Evolutionary conservation across 202 grass and related monocot genomes (phyloP).

Genomic region (Sporobolus alterniflorus): DNA sequence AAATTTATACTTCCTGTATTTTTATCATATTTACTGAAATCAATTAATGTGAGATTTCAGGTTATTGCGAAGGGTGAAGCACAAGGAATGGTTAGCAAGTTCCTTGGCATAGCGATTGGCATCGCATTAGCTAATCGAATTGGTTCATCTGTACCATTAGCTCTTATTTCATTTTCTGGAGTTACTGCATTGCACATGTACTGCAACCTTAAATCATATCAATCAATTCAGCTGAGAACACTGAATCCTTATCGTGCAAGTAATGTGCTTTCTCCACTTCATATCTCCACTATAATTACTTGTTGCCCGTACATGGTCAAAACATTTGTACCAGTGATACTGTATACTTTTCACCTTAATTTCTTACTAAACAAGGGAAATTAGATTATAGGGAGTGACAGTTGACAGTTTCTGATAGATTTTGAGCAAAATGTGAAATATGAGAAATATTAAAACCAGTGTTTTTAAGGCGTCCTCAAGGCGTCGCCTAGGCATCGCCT

Average conservation of each 20-base stretch:
- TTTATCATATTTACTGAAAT: slow-evolving; percentile 11
- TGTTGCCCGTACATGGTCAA: neutral
- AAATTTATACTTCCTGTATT: neutral
- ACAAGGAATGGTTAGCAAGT: slow-evolving; percentile 99
- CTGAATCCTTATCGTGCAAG: slow-evolving; percentile 96
- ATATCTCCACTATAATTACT: slow-evolving; percentile 11
- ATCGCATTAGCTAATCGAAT: slow-evolving; percentile 82
- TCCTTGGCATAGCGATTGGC: slow-evolving; percentile 85
- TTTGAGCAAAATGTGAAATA: neutral
- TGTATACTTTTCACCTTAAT: neutral
- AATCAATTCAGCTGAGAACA: slow-evolving; percentile 93
- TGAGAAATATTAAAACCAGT: neutral
- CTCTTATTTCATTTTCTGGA: slow-evolving; percentile 84
- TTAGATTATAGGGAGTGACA: neutral
- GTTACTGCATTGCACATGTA: slow-evolving; percentile 95
- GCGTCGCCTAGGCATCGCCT: too few species aligned
- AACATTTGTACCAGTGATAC: slow-evolving; percentile 14
- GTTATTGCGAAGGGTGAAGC: slow-evolving; percentile 99
- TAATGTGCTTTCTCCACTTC: slow-evolving; percentile 50
- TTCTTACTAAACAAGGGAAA: neutral
- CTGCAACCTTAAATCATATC: slow-evolving; percentile 95
- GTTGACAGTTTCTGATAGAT: slow-evolving; percentile 1
- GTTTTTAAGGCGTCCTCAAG: too few species aligned
- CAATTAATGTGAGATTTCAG: slow-evolving; percentile 47
- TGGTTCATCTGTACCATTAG: slow-evolving; percentile 82